A percentile compares a stretch with the other conserved stretches of the same genome.
Conservation (phyloP, 23 red algal species). For the Agarophyton chilense region DNA sequence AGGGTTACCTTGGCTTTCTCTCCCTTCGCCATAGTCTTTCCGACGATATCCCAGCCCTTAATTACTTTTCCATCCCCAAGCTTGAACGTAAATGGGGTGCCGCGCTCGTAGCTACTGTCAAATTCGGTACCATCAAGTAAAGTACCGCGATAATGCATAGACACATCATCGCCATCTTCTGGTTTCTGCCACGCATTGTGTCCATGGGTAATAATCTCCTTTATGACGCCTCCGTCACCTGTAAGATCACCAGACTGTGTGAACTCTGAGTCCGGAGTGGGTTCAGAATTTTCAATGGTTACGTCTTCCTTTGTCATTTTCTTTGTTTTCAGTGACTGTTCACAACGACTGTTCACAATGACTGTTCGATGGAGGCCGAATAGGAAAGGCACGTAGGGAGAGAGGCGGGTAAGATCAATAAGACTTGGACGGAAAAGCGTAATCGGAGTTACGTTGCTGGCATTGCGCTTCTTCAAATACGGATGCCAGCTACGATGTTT, state of each 20-base stretch:
- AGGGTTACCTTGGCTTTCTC: constrained; percentile 84
- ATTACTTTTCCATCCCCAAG: constrained; percentile 91
- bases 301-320: constrained; percentile 37
- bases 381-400: no score
- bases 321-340: no score
- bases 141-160: constrained; percentile 64
- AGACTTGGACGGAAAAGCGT: no score
- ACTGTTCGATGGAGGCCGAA: no score
- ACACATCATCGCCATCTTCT: constrained; percentile 64
- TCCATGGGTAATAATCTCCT: constrained; percentile 72
- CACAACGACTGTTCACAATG: no score
- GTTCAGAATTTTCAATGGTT: not conserved
- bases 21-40: constrained; percentile 80
- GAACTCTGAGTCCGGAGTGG: constrained; percentile 39
- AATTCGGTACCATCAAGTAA: constrained; percentile 72
- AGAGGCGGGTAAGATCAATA: no score
- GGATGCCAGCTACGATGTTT: no score
- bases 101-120: constrained; percentile 77
- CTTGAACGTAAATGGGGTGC: constrained; percentile 83
- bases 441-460: no score
- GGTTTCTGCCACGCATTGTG: constrained; percentile 65
- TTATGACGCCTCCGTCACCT: constrained; percentile 91
- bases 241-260: constrained; percentile 78
- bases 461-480: no score
- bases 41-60: constrained; percentile 87